Percentiles rank a stretch among this genome's conserved stretches.
phyloP scores from a whole-genome alignment of 345 rosid genomes.

The Balakata baccata region DNA sequence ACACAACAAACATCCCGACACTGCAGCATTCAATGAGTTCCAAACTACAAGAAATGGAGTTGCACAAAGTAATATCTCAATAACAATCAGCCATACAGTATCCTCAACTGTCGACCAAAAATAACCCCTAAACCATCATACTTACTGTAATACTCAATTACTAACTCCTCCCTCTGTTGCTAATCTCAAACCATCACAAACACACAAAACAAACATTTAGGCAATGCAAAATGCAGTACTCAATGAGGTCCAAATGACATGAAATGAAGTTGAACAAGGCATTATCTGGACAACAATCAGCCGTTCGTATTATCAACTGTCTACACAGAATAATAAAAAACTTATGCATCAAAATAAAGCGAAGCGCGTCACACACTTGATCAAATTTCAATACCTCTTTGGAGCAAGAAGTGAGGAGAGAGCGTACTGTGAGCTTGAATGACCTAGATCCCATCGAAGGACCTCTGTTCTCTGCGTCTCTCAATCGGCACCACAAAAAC shows the following conservation, averaged over 20 bases:
- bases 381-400: slow-evolving; percentile 36
- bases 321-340: too few species aligned
- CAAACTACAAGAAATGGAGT: background rate
- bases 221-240: too few species aligned
- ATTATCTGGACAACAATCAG: too few species aligned
- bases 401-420: slow-evolving; percentile 60
- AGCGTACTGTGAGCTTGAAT: slow-evolving; percentile 53
- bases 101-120: background rate
- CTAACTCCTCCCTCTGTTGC: too few species aligned
- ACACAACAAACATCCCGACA: background rate
- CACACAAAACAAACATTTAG: background rate
- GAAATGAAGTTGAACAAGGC: too few species aligned
- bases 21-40: background rate
- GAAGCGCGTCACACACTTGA: too few species aligned
- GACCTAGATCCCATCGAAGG: slow-evolving; percentile 34
- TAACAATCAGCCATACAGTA: background rate
- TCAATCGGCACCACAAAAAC: background rate
- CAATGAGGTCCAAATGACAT: too few species aligned
- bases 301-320: too few species aligned
- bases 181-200: background rate
- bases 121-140: background rate
- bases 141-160: too few species aligned
- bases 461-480: background rate
- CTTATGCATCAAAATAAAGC: too few species aligned
- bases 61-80: background rate